Conservation (phyloP, 495 filamentous ascomycete genomes). For the Xeromyces bisporus region DNA sequence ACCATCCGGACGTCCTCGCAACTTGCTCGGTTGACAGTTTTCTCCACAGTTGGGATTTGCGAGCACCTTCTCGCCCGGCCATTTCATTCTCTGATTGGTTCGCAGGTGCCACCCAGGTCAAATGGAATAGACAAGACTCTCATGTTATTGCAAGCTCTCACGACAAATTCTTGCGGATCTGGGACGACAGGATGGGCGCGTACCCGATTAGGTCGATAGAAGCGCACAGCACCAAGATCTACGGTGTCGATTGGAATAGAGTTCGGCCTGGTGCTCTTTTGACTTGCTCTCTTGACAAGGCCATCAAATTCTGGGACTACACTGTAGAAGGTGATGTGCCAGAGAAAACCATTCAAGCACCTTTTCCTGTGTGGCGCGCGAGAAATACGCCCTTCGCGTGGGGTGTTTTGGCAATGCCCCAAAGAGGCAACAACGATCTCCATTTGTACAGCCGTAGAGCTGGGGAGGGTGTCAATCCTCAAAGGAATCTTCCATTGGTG, state of each 20-base stretch:
- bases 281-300: slow-evolving; percentile 83
- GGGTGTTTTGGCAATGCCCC: slow-evolving; percentile 81
- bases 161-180: slow-evolving; percentile 70
- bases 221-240: slow-evolving; percentile 91
- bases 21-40: slow-evolving; percentile 90
- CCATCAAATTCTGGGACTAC: slow-evolving; percentile 91
- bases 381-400: slow-evolving; percentile 86
- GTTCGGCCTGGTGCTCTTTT: slow-evolving; percentile 50
- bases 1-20: slow-evolving; percentile 74
- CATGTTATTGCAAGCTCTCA: slow-evolving; percentile 82
- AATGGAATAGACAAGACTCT: slow-evolving; percentile 78
- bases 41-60: slow-evolving; percentile 85
- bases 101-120: slow-evolving; percentile 88
- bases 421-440: slow-evolving; percentile 66
- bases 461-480: slow-evolving; percentile 24
- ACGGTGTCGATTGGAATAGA: slow-evolving; percentile 89
- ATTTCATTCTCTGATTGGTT: slow-evolving; percentile 87
- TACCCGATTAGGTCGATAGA: slow-evolving; percentile 65
- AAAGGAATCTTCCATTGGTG: slow-evolving; percentile 37
- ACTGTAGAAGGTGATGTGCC: slow-evolving; percentile 42
- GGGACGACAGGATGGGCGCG: slow-evolving; percentile 75
- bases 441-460: slow-evolving; percentile 67
- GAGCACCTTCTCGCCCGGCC: slow-evolving; percentile 53
- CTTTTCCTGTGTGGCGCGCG: slow-evolving; percentile 83
- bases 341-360: slow-evolving; percentile 57